Percentiles rank a stretch among this genome's conserved stretches.
These are phyloP conservation scores for Phlebopus sp. DNA, from an alignment of 1,284 basidiomycete species.

Conservation along the genomic window DNA sequence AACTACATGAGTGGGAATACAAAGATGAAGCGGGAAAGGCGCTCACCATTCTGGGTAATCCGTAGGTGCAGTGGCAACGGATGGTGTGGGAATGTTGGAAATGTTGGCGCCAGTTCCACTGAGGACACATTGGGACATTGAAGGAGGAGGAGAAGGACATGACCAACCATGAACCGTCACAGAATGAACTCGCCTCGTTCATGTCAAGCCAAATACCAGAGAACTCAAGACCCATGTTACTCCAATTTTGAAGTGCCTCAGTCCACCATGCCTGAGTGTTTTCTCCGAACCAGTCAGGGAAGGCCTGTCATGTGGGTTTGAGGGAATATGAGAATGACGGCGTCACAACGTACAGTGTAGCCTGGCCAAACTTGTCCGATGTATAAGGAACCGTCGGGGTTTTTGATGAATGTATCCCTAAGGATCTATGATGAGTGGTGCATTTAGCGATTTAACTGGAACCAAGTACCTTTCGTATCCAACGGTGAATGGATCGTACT, in stretches of 20 bases:
- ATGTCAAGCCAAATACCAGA: constrained; percentile 73
- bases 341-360: constrained; percentile 35
- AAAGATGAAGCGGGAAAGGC: neutral
- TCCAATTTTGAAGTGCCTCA: constrained; percentile 56
- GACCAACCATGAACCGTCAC: constrained; percentile 54
- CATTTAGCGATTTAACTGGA: neutral
- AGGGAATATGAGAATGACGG: neutral
- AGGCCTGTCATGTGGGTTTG: constrained; percentile 33
- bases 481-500: constrained; percentile 43
- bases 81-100: constrained; percentile 17
- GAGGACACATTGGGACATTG: neutral
- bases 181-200: constrained; percentile 65
- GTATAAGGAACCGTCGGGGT: constrained; percentile 60
- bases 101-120: constrained; percentile 51
- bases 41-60: constrained; percentile 57
- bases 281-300: constrained; percentile 65
- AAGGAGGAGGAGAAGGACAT: neutral
- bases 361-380: constrained; percentile 62
- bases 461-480: constrained; percentile 37
- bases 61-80: constrained; percentile 47
- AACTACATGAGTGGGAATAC: neutral
- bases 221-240: constrained; percentile 49
- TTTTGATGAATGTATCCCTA: constrained; percentile 60
- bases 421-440: neutral
- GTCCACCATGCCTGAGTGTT: constrained; percentile 55